These are phyloP conservation scores for Candida tammaniensis DNA, from an alignment of 805 yeast species.

Conservation along the genomic window DNA sequence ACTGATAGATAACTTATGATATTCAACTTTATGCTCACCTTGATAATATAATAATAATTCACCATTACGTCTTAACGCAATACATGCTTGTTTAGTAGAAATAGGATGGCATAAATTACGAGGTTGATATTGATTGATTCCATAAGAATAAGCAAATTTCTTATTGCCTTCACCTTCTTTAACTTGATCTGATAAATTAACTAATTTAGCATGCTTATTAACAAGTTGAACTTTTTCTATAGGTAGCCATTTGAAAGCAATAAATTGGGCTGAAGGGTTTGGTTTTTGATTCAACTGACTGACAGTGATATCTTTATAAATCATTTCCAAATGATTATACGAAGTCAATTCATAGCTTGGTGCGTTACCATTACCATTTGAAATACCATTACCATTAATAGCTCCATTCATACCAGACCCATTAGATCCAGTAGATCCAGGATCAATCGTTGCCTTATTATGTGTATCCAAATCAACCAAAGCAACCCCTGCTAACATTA, in stretches of 20 bases:
- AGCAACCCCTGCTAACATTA: conserved; percentile 42
- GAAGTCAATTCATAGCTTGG: conserved; percentile 44
- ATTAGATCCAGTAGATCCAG: conserved; percentile 17
- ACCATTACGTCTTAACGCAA: conserved; percentile 65
- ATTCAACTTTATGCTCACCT: conserved; percentile 60
- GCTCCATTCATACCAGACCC: conserved; percentile 10
- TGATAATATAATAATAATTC: conserved; percentile 59
- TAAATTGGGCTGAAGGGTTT: conserved; percentile 18
- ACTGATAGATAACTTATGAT: conserved; percentile 33
- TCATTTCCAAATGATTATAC: conserved; percentile 45
- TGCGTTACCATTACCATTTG: conserved; percentile 8
- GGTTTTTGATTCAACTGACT: conserved; percentile 11
- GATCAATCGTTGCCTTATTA: too few species aligned
- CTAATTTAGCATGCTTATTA: conserved; percentile 54
- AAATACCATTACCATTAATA: conserved; percentile 18
- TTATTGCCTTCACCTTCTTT: conserved; percentile 10
- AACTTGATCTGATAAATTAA: conserved; percentile 9
- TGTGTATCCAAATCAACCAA: too few species aligned
- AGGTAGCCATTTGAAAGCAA: conserved; percentile 70
- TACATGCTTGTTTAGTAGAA: conserved; percentile 64
- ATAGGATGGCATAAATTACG: conserved; percentile 68
- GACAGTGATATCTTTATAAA: conserved; percentile 40
- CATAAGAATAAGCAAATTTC: conserved; percentile 43
- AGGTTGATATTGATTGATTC: conserved; percentile 57
- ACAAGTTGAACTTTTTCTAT: conserved; percentile 65